A percentile compares a stretch with the other conserved stretches of the same genome.
Evolutionary conservation across 768 basidiomycete species (phyloP).

Genomic region (Mycena albidolilacea): DNA sequence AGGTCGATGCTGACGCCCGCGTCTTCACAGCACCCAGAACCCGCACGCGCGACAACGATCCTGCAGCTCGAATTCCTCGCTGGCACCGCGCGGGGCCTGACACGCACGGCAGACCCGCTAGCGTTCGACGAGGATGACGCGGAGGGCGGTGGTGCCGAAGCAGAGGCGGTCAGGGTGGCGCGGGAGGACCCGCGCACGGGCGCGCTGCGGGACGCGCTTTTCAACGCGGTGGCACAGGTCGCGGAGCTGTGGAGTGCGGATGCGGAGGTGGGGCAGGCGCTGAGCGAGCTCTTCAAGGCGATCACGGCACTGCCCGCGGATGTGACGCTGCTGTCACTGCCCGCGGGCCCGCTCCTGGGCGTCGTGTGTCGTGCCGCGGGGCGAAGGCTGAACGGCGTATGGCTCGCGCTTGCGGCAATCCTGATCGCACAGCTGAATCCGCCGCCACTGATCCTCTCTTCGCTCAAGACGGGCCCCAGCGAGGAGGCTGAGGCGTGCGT

Average conservation of each 20-base stretch:
- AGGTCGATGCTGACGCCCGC: background rate
- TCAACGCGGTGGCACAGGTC: conserved; percentile 69
- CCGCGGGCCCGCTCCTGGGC: conserved; percentile 86
- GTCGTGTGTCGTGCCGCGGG: conserved; percentile 81
- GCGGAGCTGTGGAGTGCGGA: conserved; percentile 88
- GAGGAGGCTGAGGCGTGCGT: conserved; percentile 73
- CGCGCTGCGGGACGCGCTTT: conserved; percentile 77
- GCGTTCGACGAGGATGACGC: conserved; percentile 68
- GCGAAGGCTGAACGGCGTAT: conserved; percentile 82
- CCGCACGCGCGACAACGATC: conserved; percentile 75
- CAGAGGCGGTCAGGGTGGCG: conserved; percentile 69
- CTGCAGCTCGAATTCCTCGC: conserved; percentile 86
- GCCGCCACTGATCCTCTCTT: conserved; percentile 63
- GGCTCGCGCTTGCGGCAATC: conserved; percentile 88
- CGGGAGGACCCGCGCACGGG: conserved; percentile 76
- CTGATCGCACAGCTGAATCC: conserved; percentile 89
- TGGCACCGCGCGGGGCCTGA: conserved; percentile 90
- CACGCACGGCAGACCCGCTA: conserved; percentile 79
- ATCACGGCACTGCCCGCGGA: conserved; percentile 88
- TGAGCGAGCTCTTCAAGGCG: conserved; percentile 89
- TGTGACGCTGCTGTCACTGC: conserved; percentile 83
- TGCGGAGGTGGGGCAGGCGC: conserved; percentile 80
- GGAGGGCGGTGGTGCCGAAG: conserved; percentile 65
- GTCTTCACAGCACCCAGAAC: conserved; percentile 73
- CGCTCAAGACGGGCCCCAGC: conserved; percentile 67